These are phyloP conservation scores for Diaporthe capsici DNA, from an alignment of 2,329 filamentous ascomycete species.

Conservation along the genomic window DNA sequence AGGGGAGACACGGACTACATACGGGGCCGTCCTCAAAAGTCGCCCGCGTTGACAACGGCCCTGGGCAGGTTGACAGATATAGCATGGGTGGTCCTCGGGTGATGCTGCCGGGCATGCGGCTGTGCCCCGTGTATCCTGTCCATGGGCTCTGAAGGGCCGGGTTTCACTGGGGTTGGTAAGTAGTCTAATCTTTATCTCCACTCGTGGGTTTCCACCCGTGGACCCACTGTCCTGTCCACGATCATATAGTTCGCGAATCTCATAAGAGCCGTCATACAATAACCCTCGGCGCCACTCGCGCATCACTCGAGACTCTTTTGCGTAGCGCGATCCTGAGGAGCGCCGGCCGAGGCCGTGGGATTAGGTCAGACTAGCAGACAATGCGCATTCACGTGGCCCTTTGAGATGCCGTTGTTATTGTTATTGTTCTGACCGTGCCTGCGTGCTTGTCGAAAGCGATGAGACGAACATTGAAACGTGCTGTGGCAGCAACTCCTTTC, in stretches of 20 bases:
- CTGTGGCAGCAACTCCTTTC: constrained; percentile 18
- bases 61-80: constrained; percentile 4
- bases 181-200: not conserved
- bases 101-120: not conserved
- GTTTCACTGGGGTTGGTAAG: not conserved
- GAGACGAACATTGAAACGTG: constrained; percentile 39
- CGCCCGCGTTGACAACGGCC: not conserved
- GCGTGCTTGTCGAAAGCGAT: constrained; percentile 20
- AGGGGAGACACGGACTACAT: not conserved
- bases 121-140: not conserved
- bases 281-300: not conserved
- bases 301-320: not conserved
- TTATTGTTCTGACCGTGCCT: constrained; percentile 1
- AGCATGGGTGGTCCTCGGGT: constrained; percentile 22
- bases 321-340: not conserved
- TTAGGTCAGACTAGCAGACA: not conserved
- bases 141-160: not conserved
- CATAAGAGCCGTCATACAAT: not conserved
- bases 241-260: constrained; percentile 26
- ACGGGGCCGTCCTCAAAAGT: not conserved
- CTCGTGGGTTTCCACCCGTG: not conserved
- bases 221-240: constrained; percentile 10
- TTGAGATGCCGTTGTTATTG: not conserved
- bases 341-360: not conserved
- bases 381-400: not conserved